phyloP scores from a whole-genome alignment of 2,329 filamentous ascomycete species.

The Sporothrix dimorphospora region DNA sequence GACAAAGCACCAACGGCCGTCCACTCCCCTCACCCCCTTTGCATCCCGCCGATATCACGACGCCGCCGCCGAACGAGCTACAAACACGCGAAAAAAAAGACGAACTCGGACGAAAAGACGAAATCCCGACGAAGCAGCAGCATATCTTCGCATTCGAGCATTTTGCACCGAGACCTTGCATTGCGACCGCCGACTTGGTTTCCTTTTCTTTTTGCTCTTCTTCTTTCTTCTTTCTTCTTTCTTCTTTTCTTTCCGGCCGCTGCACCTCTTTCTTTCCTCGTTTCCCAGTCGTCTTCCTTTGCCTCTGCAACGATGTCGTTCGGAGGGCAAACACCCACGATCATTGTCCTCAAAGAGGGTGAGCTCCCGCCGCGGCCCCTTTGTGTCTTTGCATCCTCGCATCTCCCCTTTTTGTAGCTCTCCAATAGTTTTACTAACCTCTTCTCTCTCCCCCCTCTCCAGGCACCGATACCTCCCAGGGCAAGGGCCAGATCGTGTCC shows the following conservation, averaged over 20 bases:
- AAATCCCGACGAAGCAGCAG: not conserved
- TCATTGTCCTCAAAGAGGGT: constrained; percentile 98
- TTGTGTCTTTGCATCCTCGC: constrained; percentile 43
- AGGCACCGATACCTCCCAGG: constrained; percentile 98
- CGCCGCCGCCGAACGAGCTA: not conserved
- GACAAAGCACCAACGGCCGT: not conserved
- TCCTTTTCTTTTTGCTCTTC: not conserved
- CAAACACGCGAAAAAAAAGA: not conserved
- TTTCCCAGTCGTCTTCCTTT: not conserved
- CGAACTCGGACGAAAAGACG: not conserved
- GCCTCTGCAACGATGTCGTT: constrained; percentile 73
- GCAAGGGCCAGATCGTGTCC: constrained; percentile 92
- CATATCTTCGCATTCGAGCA: not conserved
- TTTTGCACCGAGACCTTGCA: not conserved
- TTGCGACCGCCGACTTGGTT: not conserved
- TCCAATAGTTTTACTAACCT: not conserved
- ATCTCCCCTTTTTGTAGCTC: constrained; percentile 36
- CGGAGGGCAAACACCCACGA: constrained; percentile 95
- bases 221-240: not conserved
- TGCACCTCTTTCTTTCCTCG: not conserved
- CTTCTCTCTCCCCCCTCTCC: constrained; percentile 23
- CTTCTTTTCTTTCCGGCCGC: not conserved
- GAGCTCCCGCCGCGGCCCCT: constrained; percentile 26
- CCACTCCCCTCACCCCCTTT: not conserved
- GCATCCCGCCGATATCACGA: constrained; percentile 7